Evolutionary conservation across 495 filamentous ascomycete genomes (phyloP).

Genomic region (Neurospora tetraspora): DNA sequence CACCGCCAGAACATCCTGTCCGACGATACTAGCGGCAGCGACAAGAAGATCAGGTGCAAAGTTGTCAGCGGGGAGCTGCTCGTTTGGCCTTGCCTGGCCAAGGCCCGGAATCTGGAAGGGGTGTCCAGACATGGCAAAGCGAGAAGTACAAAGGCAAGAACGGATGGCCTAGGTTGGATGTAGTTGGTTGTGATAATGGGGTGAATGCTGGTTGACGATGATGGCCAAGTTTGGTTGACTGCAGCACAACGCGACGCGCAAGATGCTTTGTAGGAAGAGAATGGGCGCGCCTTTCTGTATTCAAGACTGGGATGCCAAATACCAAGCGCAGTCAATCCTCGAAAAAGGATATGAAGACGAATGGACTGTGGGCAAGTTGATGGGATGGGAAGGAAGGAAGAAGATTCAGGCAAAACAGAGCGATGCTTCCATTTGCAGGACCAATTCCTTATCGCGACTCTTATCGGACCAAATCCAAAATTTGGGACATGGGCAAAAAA

Average conservation of each 20-base stretch:
- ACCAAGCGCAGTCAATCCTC: neutral
- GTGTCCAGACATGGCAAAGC: conserved; percentile 30
- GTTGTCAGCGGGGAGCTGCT: conserved; percentile 13
- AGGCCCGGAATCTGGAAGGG: conserved; percentile 33
- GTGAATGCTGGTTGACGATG: neutral
- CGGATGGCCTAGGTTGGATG: neutral
- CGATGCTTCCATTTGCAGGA: neutral
- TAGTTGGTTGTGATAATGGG: neutral
- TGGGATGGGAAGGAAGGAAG: neutral
- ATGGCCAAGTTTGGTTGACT: neutral
- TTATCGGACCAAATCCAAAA: neutral
- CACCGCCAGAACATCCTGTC: neutral
- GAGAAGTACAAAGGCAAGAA: neutral
- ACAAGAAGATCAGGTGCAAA: conserved; percentile 15
- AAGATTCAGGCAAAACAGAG: neutral
- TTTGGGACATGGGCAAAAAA: conserved; percentile 14
- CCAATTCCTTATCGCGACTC: neutral
- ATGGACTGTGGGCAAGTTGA: neutral
- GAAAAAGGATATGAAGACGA: neutral
- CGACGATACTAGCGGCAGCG: conserved; percentile 7
- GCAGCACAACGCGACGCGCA: neutral
- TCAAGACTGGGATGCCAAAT: neutral
- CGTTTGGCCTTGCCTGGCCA: conserved; percentile 19
- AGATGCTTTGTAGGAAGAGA: neutral
- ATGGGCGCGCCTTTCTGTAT: neutral